Conservation (phyloP, 306 rosid species). For the Vigna trinervia region DNA sequence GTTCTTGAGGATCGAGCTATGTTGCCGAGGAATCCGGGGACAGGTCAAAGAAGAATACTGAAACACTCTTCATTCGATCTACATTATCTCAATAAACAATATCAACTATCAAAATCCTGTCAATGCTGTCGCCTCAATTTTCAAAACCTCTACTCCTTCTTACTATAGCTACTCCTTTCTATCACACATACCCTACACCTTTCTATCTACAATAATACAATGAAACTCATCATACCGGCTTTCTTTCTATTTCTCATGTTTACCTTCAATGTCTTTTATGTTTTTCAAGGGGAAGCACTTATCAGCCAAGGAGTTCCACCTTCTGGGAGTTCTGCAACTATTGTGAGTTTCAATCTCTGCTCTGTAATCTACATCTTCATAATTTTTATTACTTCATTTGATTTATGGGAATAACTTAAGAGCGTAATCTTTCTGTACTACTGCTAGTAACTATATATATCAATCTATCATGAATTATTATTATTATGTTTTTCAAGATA, state of each 20-base stretch:
- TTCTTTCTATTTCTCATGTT: constrained; percentile 52
- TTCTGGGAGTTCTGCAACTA: constrained; percentile 43
- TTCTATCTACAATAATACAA: not conserved
- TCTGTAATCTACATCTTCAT: constrained; percentile 27
- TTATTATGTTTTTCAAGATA: too few relatives aligned
- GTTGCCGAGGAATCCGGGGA: constrained; percentile 65
- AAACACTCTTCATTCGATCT: constrained; percentile 32
- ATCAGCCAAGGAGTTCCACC: constrained; percentile 46
- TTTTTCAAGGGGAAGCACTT: constrained; percentile 47
- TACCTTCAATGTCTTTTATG: constrained; percentile 43
- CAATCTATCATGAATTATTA: too few relatives aligned
- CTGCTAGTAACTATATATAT: too few relatives aligned
- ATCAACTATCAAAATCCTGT: constrained; percentile 35
- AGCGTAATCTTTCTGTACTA: too few relatives aligned
- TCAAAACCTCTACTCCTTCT: constrained; percentile 19
- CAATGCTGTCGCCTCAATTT: constrained; percentile 45
- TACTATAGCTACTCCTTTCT: not conserved
- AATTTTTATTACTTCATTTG: not conserved
- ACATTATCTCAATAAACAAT: constrained; percentile 22
- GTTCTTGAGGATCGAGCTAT: constrained; percentile 61
- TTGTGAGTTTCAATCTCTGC: constrained; percentile 48
- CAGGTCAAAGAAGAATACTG: constrained; percentile 60
- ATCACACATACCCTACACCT: not conserved
- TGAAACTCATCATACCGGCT: constrained; percentile 48
- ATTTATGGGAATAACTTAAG: not conserved